These are phyloP conservation scores for Imleria badia DNA, from an alignment of 768 basidiomycete genomes.

Conservation along the genomic window DNA sequence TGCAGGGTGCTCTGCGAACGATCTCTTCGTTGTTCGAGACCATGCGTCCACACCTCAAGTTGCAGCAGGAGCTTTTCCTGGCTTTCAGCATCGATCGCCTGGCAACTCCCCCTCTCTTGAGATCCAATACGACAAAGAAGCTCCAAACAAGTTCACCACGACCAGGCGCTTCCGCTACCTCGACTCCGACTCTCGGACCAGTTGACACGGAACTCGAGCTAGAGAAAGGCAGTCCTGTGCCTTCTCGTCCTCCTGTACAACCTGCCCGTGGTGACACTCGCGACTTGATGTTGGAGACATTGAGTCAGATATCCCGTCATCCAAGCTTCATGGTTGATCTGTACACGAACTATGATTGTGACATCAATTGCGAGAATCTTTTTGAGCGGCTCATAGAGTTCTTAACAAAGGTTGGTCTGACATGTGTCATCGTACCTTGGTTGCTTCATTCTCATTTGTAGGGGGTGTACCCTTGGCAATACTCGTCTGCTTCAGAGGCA, in stretches of 20 bases:
- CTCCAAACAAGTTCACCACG: constrained; percentile 44
- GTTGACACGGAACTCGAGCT: constrained; percentile 38
- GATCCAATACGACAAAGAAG: constrained; percentile 33
- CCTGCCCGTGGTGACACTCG: constrained; percentile 87
- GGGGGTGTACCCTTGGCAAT: constrained; percentile 78
- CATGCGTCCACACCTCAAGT: constrained; percentile 80
- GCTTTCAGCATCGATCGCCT: constrained; percentile 93
- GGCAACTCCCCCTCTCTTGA: constrained; percentile 49
- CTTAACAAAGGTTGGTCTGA: constrained; percentile 67
- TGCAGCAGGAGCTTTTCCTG: constrained; percentile 94
- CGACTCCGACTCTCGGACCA: constrained; percentile 43
- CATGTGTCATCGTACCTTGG: background rate
- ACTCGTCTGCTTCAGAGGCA: constrained; percentile 54
- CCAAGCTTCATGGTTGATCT: constrained; percentile 95
- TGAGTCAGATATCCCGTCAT: constrained; percentile 76
- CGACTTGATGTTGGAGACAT: constrained; percentile 85
- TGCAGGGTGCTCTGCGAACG: constrained; percentile 79
- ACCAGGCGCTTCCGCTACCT: constrained; percentile 49
- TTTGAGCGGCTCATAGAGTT: constrained; percentile 90
- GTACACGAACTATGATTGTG: constrained; percentile 96
- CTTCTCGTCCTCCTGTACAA: constrained; percentile 58
- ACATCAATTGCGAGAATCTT: constrained; percentile 93
- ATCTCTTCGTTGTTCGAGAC: constrained; percentile 88
- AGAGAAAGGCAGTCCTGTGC: constrained; percentile 50
- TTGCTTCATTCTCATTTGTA: constrained; percentile 29